Base-by-base conservation (phyloP, 2,329 filamentous ascomycete species). In the Sclerotinia spermophila region DNA sequence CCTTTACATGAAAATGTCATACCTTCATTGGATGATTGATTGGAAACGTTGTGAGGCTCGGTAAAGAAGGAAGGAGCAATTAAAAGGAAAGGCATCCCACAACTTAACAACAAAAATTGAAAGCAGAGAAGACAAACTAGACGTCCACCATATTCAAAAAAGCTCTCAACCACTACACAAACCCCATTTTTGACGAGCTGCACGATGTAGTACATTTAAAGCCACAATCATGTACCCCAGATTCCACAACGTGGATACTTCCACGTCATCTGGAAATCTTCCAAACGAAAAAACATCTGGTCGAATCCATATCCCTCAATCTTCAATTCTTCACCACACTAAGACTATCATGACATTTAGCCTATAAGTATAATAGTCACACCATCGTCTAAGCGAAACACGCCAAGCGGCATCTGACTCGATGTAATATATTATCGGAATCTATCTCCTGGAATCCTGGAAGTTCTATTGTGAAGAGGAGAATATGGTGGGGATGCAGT, bases 391-490 rank as follows among this genome's bases (percentile, higher is more conserved):
- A 30, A 53, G 45, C 62, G 45, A 66, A 42, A 17, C 19, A 24
- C 3, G 45, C 62, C 62, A 66, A 66, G 62, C 42, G 27, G 30
- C 61, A 64, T 45, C 33, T 65, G 61, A 65, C 61, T 17, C 24
- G 5, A 4, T 17, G 30, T 51, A 38, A 65, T 65, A 53, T 65
- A 65, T 45, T 15, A 45, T 42, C 40, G 59, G 40, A 62, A 44
- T 11, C 4, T 15, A 6, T 45, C 27, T 30, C 59, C 59, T 62
- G 4, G 8, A 56, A 45, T 45, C 59, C 40, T 27, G 11, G 2
- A 53, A 27, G 27, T 17, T 53, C 5, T 17, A 53, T 53, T 1
- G 48, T 8, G 5, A 53, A 6, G 13, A 5, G n/a, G 17, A 6
- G 8, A 17, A 53, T 30, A 0, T 53, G n/a, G n/a, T 33, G n/a